A percentile compares a stretch with the other conserved stretches of the same genome.
Conservation (phyloP, 768 basidiomycete species). For the Pisolithus tinctorius region DNA sequence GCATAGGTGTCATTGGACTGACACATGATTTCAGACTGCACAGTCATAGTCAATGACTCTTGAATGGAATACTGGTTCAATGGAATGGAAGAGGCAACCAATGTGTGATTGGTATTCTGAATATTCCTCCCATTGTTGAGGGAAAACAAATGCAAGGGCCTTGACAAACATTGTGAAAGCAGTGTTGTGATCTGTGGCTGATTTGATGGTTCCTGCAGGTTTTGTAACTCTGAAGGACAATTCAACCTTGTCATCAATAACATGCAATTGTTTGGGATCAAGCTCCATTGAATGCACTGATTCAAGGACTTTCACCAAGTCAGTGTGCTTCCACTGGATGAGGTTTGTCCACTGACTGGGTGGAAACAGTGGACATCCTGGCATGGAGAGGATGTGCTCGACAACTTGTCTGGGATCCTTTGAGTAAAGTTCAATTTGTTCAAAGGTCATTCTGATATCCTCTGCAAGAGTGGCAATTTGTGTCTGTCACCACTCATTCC, state of each 20-base stretch:
- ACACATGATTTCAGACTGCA: too few relatives aligned
- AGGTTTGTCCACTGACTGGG: constrained; percentile 8
- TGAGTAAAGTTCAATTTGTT: not conserved
- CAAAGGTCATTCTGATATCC: not conserved
- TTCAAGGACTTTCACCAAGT: constrained; percentile 8
- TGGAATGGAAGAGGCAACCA: not conserved
- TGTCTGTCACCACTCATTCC: not conserved
- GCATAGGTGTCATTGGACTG: too few relatives aligned
- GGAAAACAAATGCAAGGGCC: not conserved
- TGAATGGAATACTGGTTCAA: constrained; percentile 21
- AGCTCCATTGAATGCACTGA: not conserved
- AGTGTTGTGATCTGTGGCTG: not conserved
- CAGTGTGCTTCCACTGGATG: not conserved
- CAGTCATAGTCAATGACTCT: too few relatives aligned
- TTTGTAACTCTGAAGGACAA: not conserved
- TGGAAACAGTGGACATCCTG: constrained; percentile 3
- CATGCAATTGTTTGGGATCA: constrained; percentile 1
- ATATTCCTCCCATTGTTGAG: not conserved
- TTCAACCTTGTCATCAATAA: not conserved
- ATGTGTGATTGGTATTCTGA: not conserved
- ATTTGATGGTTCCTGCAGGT: not conserved
- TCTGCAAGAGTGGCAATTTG: not conserved
- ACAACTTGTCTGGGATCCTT: not conserved
- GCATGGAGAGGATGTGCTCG: not conserved
- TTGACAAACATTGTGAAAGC: not conserved